Percentiles rank a stretch among this genome's conserved stretches.
Conservation (phyloP, 148 eudicot species). For the Simmondsia chinensis region DNA sequence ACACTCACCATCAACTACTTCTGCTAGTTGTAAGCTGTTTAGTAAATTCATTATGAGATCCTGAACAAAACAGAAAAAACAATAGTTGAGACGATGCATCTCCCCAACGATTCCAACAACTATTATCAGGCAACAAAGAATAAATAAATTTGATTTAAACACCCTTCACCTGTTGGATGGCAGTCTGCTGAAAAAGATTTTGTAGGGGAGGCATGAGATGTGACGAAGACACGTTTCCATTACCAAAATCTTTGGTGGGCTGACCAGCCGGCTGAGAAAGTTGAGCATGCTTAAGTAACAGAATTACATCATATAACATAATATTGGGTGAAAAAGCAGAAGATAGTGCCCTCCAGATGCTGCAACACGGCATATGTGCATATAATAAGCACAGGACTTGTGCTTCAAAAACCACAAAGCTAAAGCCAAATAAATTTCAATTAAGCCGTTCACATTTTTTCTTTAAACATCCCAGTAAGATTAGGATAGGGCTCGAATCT, state of each 20-base stretch:
- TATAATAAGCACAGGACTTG: no score
- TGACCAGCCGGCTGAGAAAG: constrained; percentile 44
- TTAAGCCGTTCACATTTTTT: no score
- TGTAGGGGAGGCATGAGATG: constrained; percentile 86
- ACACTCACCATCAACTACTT: constrained; percentile 64
- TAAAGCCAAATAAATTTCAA: no score
- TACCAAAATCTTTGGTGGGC: constrained; percentile 38
- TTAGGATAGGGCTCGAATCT: no score
- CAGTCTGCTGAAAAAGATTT: constrained; percentile 81
- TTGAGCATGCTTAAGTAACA: not conserved
- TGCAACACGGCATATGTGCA: no score
- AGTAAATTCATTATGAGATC: constrained; percentile 68
- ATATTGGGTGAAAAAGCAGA: not conserved
- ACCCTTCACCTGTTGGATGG: constrained; percentile 66
- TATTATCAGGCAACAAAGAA: not conserved
- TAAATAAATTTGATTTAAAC: not conserved
- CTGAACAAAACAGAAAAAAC: constrained; percentile 23
- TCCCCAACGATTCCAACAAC: not conserved
- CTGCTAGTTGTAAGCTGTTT: constrained; percentile 61
- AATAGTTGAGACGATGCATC: not conserved
- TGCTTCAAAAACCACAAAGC: no score
- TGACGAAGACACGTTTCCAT: constrained; percentile 42
- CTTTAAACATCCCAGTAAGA: no score
- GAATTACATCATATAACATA: not conserved
- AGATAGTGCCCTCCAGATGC: not conserved